Base-by-base conservation (phyloP, 441 rosid genomes). In the Bruguiera hainesii region DNA sequence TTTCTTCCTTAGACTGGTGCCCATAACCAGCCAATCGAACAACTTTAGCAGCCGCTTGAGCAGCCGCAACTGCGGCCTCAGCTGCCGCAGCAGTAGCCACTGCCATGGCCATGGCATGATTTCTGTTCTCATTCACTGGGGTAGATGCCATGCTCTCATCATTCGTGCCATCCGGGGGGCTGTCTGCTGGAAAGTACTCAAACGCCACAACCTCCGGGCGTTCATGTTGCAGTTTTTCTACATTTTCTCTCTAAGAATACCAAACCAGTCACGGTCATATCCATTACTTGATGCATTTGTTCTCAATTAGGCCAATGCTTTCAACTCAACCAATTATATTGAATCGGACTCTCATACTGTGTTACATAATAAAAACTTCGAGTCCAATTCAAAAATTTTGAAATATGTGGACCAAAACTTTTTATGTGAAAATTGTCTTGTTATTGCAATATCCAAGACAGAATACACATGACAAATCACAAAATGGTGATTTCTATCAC, bases 81-180 rank as follows among this genome's bases (percentile, higher is more conserved):
- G 98, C 98, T 0, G 97, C 97, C 0, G 93, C 98, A 2, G 97
- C 98, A 11, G 98, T 89, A 1, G 98, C 98, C 66, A 81, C 80
- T 5, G 99, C 99, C 11, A 91, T 92, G 5, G 93, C 96, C 46
- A 90, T 84, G 1, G 91, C 97, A 55, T 90, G 98, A 49, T 82
- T 80, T 75, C 86, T 84, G 48, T 86, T 96, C 68, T 85, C 90
- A 10, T 79, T 72, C 37, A 59, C 73, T 0, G 89, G 83, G 49
- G 82, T 79, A 13, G 97, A 80, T 20, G 74, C 80, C 0, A 70
- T 61, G 71, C 89, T 85, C 57, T 77, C 87, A 7, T 84, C 88
- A 57, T 85, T 83, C 1, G 90, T 88, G 42, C 68, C 69, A 42
- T 95, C 97, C 4, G 88, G 93, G 15, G 98, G 89, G 70, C 96